Evolutionary conservation across 768 basidiomycete species (phyloP).

Genomic region (Leccinellum rugosiceps): DNA sequence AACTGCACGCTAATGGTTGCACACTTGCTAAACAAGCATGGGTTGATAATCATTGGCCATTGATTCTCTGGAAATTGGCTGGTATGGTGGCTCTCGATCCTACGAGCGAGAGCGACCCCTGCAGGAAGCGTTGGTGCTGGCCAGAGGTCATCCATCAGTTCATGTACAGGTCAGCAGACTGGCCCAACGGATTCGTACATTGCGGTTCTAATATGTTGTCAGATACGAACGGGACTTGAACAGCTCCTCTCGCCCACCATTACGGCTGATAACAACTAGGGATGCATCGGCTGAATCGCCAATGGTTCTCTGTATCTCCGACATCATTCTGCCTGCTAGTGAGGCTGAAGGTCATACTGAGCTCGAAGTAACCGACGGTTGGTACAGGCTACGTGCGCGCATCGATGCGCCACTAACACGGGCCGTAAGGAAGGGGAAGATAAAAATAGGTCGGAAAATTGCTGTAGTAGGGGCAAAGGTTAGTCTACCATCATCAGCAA

Average conservation of each 20-base stretch:
- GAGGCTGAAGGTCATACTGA: slow-evolving; percentile 42
- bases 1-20: slow-evolving; percentile 59
- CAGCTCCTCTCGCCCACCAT: slow-evolving; percentile 69
- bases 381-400: slow-evolving; percentile 83
- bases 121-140: slow-evolving; percentile 74
- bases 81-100: slow-evolving; percentile 80
- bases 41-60: slow-evolving; percentile 89
- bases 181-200: background rate
- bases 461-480: slow-evolving; percentile 79
- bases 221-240: slow-evolving; percentile 92
- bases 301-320: slow-evolving; percentile 82
- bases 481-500: slow-evolving; percentile 21
- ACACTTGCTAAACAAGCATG: slow-evolving; percentile 67
- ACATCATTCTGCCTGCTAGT: slow-evolving; percentile 53
- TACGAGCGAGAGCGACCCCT: slow-evolving; percentile 43
- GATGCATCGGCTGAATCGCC: slow-evolving; percentile 78
- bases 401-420: slow-evolving; percentile 72
- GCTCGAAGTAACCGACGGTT: slow-evolving; percentile 95
- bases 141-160: slow-evolving; percentile 78
- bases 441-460: slow-evolving; percentile 81
- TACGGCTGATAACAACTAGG: slow-evolving; percentile 78
- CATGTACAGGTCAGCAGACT: slow-evolving; percentile 64
- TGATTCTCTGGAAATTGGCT: slow-evolving; percentile 94
- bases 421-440: slow-evolving; percentile 61
- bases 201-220: slow-evolving; percentile 1